Conservation (phyloP, 768 basidiomycete genomes). For the Suillus ampliporus region DNA sequence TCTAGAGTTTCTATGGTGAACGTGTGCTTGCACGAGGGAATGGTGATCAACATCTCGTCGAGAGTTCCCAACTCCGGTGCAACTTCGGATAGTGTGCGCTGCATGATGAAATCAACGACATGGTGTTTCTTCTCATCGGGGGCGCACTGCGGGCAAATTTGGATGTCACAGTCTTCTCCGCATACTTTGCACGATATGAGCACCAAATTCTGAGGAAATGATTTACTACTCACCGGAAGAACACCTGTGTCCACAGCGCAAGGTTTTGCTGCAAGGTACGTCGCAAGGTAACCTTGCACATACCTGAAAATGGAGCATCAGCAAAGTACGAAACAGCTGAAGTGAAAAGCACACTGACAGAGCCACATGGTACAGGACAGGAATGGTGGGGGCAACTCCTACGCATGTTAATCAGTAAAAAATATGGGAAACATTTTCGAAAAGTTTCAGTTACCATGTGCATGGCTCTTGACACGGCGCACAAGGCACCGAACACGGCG, state of each 20-base stretch:
- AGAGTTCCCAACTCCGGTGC: slow-evolving; percentile 42
- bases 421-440: background rate
- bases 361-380: slow-evolving; percentile 72
- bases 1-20: slow-evolving; percentile 79
- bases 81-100: slow-evolving; percentile 55
- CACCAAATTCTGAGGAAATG: background rate
- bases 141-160: slow-evolving; percentile 60
- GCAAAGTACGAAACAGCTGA: background rate
- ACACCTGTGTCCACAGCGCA: slow-evolving; percentile 68
- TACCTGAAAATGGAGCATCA: slow-evolving; percentile 43
- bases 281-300: slow-evolving; percentile 73
- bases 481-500: slow-evolving; percentile 57
- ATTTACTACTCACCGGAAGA: slow-evolving; percentile 57
- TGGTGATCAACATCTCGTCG: slow-evolving; percentile 62
- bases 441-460: slow-evolving; percentile 46
- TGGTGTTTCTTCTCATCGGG: slow-evolving; percentile 40
- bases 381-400: slow-evolving; percentile 59
- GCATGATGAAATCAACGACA: slow-evolving; percentile 66
- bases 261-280: slow-evolving; percentile 48
- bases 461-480: slow-evolving; percentile 69
- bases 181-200: slow-evolving; percentile 51
- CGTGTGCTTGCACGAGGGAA: slow-evolving; percentile 63
- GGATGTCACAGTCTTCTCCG: slow-evolving; percentile 63
- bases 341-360: slow-evolving; percentile 47
- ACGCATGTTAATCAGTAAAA: background rate